A percentile compares a stretch with the other conserved stretches of the same genome.
These are phyloP conservation scores for Pseudonitzschia multiseries DNA, from an alignment of 108 stramenopile species.

Conservation along the genomic window DNA sequence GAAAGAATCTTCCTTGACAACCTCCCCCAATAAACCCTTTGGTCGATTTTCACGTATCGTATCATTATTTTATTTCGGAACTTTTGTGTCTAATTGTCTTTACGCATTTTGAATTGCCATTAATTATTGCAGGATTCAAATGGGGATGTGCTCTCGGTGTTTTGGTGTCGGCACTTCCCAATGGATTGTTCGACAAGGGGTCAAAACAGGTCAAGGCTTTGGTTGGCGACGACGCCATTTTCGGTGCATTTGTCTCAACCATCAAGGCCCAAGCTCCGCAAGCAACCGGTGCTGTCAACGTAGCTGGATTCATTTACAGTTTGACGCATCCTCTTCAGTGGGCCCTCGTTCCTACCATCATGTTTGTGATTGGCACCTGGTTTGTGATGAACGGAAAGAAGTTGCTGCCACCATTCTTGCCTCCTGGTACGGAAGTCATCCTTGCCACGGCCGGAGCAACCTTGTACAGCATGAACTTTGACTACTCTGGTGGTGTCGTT, in stretches of 20 bases:
- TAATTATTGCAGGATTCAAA: constrained; percentile 54
- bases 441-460: constrained; percentile 71
- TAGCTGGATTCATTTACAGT: constrained; percentile 57
- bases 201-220: constrained; percentile 46
- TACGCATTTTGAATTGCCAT: neutral
- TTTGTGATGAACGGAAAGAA: constrained; percentile 71
- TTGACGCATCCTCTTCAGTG: constrained; percentile 59
- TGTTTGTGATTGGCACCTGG: constrained; percentile 63
- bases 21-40: neutral
- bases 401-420: constrained; percentile 56
- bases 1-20: too few species aligned
- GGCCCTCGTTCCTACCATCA: constrained; percentile 50
- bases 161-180: constrained; percentile 68
- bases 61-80: too few species aligned
- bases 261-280: constrained; percentile 49
- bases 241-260: constrained; percentile 31
- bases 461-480: constrained; percentile 51
- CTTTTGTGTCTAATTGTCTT: too few species aligned
- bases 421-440: constrained; percentile 80
- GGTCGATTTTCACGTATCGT: neutral
- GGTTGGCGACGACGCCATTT: constrained; percentile 41
- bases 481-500: constrained; percentile 71
- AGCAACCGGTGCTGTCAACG: constrained; percentile 63
- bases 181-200: constrained; percentile 62
- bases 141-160: constrained; percentile 84